Conservation (phyloP, 129 eudicot genomes). For the Chrysanthemum lavandulifolium region DNA sequence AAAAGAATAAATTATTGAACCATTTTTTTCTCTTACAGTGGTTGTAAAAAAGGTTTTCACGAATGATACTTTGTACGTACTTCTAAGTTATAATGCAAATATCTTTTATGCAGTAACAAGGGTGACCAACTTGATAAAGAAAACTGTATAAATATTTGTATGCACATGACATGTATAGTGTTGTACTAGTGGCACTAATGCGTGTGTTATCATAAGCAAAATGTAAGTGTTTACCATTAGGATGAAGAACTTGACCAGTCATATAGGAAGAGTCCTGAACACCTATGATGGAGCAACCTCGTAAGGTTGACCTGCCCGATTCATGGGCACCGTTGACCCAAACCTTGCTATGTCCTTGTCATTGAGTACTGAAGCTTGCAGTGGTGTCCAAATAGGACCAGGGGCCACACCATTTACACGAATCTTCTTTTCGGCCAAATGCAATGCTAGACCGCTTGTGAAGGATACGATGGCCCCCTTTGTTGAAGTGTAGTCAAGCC, state of each 20-base stretch:
- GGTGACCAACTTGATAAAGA: no score
- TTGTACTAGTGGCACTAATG: no score
- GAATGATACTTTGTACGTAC: no score
- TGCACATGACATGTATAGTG: no score
- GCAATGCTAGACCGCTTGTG: background rate
- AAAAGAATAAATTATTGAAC: no score
- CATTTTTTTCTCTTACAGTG: no score
- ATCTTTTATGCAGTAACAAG: no score
- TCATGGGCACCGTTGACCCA: background rate
- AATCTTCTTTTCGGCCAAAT: background rate
- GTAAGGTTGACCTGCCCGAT: background rate
- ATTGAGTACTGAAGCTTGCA: background rate
- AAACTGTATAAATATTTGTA: no score
- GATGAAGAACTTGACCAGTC: slow-evolving; percentile 5
- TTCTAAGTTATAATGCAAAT: no score
- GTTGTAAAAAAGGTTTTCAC: no score
- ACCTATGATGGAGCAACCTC: background rate
- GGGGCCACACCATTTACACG: slow-evolving; percentile 6
- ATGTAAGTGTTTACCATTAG: background rate
- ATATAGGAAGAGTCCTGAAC: background rate
- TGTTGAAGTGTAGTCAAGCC: background rate
- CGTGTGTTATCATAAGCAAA: no score
- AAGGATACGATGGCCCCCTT: background rate
- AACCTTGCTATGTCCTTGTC: background rate
- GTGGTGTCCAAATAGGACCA: background rate